Evolutionary conservation across 169 alveolate species (phyloP).

Genomic region (Plasmodium gallinaceum): DNA sequence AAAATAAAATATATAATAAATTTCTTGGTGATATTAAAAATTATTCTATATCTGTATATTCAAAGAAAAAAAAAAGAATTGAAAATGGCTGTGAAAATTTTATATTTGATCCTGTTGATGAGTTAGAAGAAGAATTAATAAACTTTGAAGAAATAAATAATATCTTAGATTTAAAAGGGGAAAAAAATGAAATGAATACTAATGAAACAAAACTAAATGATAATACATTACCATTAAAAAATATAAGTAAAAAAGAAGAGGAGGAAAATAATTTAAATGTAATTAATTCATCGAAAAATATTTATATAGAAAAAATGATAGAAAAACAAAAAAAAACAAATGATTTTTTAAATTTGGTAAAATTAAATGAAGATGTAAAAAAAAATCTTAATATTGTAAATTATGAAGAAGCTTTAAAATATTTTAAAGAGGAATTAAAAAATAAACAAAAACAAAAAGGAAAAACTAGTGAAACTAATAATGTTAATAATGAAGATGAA

Average conservation of each 20-base stretch:
- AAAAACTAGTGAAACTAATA: neutral
- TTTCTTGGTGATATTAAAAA: neutral
- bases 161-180: neutral
- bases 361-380: conserved; percentile 35
- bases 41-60: neutral
- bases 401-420: conserved; percentile 37
- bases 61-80: neutral
- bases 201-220: neutral
- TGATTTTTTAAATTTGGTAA: conserved; percentile 40
- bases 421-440: neutral
- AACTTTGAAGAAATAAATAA: neutral
- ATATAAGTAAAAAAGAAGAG: neutral
- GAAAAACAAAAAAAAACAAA: conserved; percentile 27
- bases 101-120: neutral
- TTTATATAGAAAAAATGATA: conserved; percentile 49
- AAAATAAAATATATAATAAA: neutral
- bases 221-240: no score
- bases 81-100: neutral
- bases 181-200: neutral
- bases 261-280: neutral
- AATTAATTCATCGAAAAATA: neutral
- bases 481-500: neutral
- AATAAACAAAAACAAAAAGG: conserved; percentile 3
- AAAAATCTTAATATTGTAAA: conserved; percentile 25
- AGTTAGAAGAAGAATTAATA: neutral